Evolutionary conservation across 768 basidiomycete species (phyloP), one percentile per base, ranked within the genome.

Genomic region (Suillus cothurnatus): DNA sequence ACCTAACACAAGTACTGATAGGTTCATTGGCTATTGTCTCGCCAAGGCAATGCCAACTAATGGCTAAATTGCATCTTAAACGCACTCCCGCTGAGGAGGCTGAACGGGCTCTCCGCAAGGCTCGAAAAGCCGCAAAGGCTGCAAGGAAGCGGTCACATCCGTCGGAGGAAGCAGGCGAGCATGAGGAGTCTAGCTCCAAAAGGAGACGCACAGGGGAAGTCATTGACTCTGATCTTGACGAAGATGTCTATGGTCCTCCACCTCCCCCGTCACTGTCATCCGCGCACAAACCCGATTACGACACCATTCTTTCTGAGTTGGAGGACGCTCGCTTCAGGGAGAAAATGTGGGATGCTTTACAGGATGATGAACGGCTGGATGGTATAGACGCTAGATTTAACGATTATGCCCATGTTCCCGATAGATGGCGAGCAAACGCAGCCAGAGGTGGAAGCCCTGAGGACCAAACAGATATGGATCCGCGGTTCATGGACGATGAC

Each of bases 401-500:
- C 67, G 83, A 85, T 55, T 91, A 87, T 73, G 82, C 84, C 2
- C 91, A 92, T 74, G 79, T 94, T 3, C 94, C 93, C 6, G 81
- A 85, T 68, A 83, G 92, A 47, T 94, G 92, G 90, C 76, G 82
- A 19, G 68, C 62, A 71, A 63, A 60, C 55, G 71, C 49, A 64
- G 56, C 66, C 68, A 64, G 68, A 63, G 69, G 55, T 53, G 74
- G 75, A 34, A 75, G 74, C 63, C 80, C 82, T 68, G 77, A 77
- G 34, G 76, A 81, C 69, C 78, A 68, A 1, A 64, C 53, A 39
- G 75, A 86, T 73, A 67, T 61, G 52, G 76, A 86, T 65, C 80
- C 82, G 34, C 73, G 71, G 56, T 68, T 73, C 57, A 90, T 96
- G 90, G 88, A 90, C 66, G 94, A 95, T 9, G 91, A 95, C 69